Conservation (phyloP, 2,329 filamentous ascomycete genomes). For the Aureobasidium vineae region DNA sequence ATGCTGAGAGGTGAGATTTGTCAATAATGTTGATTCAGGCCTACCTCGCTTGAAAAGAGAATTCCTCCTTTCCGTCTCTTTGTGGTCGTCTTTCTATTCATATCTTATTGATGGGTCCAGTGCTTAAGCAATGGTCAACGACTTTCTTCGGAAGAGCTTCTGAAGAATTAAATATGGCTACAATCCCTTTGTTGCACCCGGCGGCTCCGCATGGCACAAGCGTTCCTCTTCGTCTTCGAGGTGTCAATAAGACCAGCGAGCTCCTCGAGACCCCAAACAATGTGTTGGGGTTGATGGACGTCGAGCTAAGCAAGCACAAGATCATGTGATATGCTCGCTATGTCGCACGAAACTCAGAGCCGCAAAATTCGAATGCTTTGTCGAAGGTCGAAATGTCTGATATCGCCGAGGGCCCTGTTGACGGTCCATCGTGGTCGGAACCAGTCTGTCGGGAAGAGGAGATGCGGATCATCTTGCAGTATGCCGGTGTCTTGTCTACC, state of each 20-base stretch:
- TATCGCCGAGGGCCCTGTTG: background rate
- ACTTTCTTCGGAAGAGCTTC: background rate
- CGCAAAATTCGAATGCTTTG: background rate
- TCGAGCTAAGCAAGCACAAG: background rate
- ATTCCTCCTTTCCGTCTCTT: background rate
- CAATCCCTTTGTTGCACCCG: background rate
- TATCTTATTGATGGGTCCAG: background rate
- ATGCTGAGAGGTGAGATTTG: background rate
- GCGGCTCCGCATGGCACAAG: background rate
- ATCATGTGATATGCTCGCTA: background rate
- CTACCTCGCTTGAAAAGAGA: background rate
- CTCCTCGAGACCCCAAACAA: too few relatives aligned
- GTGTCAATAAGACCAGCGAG: background rate
- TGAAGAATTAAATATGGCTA: background rate
- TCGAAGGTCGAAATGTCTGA: background rate
- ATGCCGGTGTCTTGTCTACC: background rate
- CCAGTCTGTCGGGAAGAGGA: background rate
- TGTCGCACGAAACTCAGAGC: background rate
- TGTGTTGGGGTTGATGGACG: background rate
- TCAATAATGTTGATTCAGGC: background rate
- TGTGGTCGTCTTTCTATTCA: background rate
- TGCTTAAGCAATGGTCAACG: background rate
- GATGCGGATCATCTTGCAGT: too few relatives aligned
- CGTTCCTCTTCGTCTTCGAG: background rate
- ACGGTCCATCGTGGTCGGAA: background rate